A percentile compares a stretch with the other conserved stretches of the same genome.
These are phyloP conservation scores for Phytophthora hybrid DNA, from an alignment of 352 stramenopile genomes.

Conservation along the genomic window DNA sequence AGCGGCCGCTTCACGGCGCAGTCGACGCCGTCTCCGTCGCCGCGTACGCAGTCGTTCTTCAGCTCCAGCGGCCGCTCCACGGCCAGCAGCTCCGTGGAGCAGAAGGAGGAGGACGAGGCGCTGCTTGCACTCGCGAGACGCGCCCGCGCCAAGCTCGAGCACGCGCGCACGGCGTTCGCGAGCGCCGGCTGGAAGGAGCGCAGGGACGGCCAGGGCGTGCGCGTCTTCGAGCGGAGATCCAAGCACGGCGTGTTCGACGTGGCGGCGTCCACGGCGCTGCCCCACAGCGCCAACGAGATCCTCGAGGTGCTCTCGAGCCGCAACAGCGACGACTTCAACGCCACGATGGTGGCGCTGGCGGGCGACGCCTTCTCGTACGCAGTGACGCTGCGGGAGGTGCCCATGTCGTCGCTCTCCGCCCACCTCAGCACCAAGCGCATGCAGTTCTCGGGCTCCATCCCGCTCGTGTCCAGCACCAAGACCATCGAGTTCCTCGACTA, in stretches of 20 bases:
- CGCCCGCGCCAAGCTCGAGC: slow-evolving; percentile 30
- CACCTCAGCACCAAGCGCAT: slow-evolving; percentile 46
- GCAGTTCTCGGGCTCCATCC: slow-evolving; percentile 37
- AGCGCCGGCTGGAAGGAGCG: slow-evolving; percentile 41
- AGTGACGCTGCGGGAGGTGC: slow-evolving; percentile 43
- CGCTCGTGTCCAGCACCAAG: slow-evolving; percentile 38
- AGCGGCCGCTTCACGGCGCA: slow-evolving; percentile 14
- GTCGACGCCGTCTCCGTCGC: slow-evolving; percentile 21
- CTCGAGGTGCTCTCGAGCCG: slow-evolving; percentile 41
- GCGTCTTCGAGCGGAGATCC: slow-evolving; percentile 40
- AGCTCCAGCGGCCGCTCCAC: slow-evolving; percentile 36
- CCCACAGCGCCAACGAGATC: slow-evolving; percentile 43
- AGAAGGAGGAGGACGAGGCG: slow-evolving; percentile 36
- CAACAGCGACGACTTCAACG: slow-evolving; percentile 51
- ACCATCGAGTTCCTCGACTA: slow-evolving; percentile 48
- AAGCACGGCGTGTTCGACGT: slow-evolving; percentile 26
- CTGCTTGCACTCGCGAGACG: slow-evolving; percentile 31
- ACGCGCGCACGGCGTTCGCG: slow-evolving; percentile 14
- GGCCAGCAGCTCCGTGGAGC: slow-evolving; percentile 19
- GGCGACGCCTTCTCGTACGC: slow-evolving; percentile 47
- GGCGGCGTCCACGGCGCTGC: slow-evolving; percentile 31
- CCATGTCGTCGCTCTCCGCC: slow-evolving; percentile 14
- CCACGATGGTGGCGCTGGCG: slow-evolving; percentile 46
- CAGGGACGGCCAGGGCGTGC: slow-evolving; percentile 40
- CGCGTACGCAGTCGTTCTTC: slow-evolving; percentile 34